A percentile compares a stretch with the other conserved stretches of the same genome.
Evolutionary conservation across 192 early-diverging fungal species (phyloP).

Genomic region (Funneliformis geosporum): DNA sequence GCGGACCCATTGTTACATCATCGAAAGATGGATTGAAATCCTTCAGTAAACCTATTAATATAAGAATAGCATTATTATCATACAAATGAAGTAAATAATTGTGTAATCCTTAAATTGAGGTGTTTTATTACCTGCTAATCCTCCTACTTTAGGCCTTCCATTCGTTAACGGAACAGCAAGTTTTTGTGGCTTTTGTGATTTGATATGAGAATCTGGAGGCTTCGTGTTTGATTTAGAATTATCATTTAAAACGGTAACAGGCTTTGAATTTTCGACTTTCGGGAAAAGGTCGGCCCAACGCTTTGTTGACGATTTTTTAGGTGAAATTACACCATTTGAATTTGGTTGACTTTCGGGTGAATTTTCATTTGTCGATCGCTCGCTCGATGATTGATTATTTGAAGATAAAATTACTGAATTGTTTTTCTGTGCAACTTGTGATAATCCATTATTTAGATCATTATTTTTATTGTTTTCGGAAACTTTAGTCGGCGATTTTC

Average conservation of each 20-base stretch:
- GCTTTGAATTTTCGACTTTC: not conserved
- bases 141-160: not conserved
- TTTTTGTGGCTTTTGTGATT: not conserved
- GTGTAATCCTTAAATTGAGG: not conserved
- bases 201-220: too few species aligned
- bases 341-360: not conserved
- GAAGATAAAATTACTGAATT: too few species aligned
- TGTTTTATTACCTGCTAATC: not conserved
- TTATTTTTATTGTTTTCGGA: too few species aligned
- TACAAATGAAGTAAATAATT: not conserved
- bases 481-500: not conserved
- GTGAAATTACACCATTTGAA: not conserved
- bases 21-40: constrained; percentile 1
- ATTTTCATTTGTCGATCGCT: too few species aligned
- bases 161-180: not conserved
- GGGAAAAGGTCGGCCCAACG: not conserved
- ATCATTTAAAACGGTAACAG: not conserved
- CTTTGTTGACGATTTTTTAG: not conserved
- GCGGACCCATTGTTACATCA: constrained; percentile 48
- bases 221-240: not conserved
- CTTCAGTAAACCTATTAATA: not conserved
- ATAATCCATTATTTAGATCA: too few species aligned
- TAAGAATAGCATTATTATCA: not conserved
- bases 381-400: too few species aligned
- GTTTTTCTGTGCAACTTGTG: too few species aligned